Evolutionary conservation across 1,284 basidiomycete genomes (phyloP).

Genomic region (Melampsora larici-populina): DNA sequence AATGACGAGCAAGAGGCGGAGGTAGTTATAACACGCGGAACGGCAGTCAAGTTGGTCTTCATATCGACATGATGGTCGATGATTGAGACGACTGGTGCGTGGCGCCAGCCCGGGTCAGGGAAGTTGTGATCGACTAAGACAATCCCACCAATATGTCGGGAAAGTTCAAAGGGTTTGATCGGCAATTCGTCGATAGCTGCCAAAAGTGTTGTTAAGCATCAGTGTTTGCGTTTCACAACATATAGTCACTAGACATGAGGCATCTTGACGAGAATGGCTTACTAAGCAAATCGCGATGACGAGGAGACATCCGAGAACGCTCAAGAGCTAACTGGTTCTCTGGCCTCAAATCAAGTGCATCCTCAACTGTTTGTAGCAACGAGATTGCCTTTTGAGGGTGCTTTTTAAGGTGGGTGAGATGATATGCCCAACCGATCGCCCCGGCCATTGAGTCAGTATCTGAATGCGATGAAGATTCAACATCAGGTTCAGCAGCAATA

Average conservation of each 20-base stretch:
- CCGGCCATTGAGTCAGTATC: conserved; percentile 53
- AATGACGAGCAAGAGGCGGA: conserved; percentile 51
- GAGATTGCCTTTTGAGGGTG: conserved; percentile 47
- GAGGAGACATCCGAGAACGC: conserved; percentile 51
- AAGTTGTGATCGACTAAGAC: conserved; percentile 54
- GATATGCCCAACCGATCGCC: conserved; percentile 51
- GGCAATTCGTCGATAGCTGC: conserved; percentile 54
- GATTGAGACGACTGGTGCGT: conserved; percentile 49
- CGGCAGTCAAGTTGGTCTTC: conserved; percentile 48
- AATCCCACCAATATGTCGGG: conserved; percentile 50
- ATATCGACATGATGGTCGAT: conserved; percentile 54
- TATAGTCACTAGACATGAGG: too few species aligned
- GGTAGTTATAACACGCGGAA: conserved; percentile 51
- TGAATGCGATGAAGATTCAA: conserved; percentile 6
- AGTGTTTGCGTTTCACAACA: neutral
- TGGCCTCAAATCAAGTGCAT: conserved; percentile 54
- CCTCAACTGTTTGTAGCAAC: conserved; percentile 47
- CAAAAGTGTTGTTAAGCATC: neutral
- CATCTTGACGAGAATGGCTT: neutral
- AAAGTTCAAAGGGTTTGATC: conserved; percentile 50
- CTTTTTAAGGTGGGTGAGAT: conserved; percentile 47
- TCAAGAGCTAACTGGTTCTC: conserved; percentile 54
- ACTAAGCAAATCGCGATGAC: conserved; percentile 54
- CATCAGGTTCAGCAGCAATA: neutral
- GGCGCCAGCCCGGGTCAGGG: conserved; percentile 50